Conservation (phyloP, 2,329 filamentous ascomycete genomes). For the Gnomoniopsis smithogilvyi region DNA sequence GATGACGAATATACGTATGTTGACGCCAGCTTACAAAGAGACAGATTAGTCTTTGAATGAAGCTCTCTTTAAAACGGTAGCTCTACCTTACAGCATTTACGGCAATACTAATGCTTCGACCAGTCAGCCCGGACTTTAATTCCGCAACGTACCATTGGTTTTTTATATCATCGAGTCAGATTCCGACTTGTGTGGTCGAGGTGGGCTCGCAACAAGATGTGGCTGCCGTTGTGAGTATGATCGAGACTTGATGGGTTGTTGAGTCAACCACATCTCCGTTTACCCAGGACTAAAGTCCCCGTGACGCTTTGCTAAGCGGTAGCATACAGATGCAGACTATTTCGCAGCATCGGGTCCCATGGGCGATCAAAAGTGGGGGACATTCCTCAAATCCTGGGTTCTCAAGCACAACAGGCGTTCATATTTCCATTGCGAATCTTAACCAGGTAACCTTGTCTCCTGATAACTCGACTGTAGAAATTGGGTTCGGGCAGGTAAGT, state of each 20-base stretch:
- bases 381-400: slow-evolving; percentile 26
- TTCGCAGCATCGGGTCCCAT: slow-evolving; percentile 20
- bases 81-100: too few species aligned
- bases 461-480: slow-evolving; percentile 20
- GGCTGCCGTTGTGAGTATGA: slow-evolving; percentile 19
- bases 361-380: slow-evolving; percentile 25
- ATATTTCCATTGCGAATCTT: slow-evolving; percentile 22
- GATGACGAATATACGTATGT: not conserved
- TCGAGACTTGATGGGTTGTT: too few species aligned
- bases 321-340: slow-evolving; percentile 18
- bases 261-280: too few species aligned
- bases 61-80: too few species aligned
- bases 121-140: slow-evolving; percentile 5
- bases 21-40: not conserved
- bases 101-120: slow-evolving; percentile 24
- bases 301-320: not conserved
- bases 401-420: slow-evolving; percentile 25
- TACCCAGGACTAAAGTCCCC: too few species aligned
- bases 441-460: slow-evolving; percentile 21
- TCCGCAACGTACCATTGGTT: slow-evolving; percentile 25
- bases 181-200: slow-evolving; percentile 26
- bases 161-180: slow-evolving; percentile 23
- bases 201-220: slow-evolving; percentile 23
- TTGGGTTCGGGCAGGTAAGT: slow-evolving; percentile 23
- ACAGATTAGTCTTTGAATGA: too few species aligned